Conservation (phyloP, 768 basidiomycete species). For the Fomitopsis pulvina region DNA sequence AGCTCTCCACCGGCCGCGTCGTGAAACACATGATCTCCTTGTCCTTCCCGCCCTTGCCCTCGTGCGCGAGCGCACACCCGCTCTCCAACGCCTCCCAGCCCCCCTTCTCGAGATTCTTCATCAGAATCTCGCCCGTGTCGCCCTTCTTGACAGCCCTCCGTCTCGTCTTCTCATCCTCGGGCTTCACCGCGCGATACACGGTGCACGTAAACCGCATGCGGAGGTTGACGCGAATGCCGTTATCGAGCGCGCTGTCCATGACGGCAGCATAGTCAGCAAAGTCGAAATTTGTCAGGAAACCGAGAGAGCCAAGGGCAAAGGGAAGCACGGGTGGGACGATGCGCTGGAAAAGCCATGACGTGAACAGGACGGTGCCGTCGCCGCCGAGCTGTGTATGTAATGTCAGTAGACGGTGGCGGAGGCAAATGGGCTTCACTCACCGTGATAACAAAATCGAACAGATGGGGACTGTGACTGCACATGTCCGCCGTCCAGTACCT, state of each 20-base stretch:
- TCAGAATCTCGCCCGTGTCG: constrained; percentile 94
- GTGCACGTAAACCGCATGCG: constrained; percentile 99
- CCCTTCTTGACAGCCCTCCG: constrained; percentile 87
- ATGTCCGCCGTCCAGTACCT: constrained; percentile 97
- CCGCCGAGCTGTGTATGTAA: constrained; percentile 77
- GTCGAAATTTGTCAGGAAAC: constrained; percentile 96
- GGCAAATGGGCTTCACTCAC: constrained; percentile 40
- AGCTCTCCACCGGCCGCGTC: constrained; percentile 90
- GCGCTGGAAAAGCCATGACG: constrained; percentile 97
- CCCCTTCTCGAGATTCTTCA: constrained; percentile 83
- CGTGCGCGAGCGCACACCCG: constrained; percentile 45
- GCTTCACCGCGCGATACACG: constrained; percentile 85
- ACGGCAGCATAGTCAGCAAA: constrained; percentile 80
- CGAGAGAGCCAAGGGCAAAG: constrained; percentile 94
- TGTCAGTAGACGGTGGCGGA: not conserved
- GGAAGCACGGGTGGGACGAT: constrained; percentile 98
- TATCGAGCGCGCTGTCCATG: constrained; percentile 83
- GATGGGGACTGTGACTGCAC: constrained; percentile 85
- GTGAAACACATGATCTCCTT: constrained; percentile 98
- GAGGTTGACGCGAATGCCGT: constrained; percentile 93
- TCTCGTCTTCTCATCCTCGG: constrained; percentile 53
- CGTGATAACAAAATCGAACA: constrained; percentile 97
- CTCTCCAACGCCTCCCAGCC: constrained; percentile 98
- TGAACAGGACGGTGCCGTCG: constrained; percentile 97
- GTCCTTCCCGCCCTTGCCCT: constrained; percentile 57